These are phyloP conservation scores for Kurtzmaniella quercitrusa DNA, from an alignment of 1,139 yeast genomes.

Conservation along the genomic window DNA sequence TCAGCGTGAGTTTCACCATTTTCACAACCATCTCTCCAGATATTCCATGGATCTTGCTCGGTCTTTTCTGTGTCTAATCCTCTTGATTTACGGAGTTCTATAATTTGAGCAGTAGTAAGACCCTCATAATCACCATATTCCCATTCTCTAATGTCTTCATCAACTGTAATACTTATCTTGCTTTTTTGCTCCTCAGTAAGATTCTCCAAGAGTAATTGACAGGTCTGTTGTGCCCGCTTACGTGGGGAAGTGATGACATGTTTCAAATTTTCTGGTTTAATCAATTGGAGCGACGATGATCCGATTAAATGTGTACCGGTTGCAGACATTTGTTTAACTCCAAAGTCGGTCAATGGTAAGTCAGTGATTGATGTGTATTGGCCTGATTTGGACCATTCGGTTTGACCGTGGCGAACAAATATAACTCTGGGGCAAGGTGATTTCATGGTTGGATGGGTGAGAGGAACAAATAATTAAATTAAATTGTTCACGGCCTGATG, in stretches of 20 bases:
- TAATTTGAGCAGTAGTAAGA: conserved; percentile 61
- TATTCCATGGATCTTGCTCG: conserved; percentile 57
- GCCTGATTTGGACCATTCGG: conserved; percentile 93
- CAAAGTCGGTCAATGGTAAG: conserved; percentile 69
- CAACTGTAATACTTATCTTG: conserved; percentile 46
- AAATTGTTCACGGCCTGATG: not conserved
- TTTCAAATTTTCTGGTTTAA: conserved; percentile 61
- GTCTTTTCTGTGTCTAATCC: conserved; percentile 46
- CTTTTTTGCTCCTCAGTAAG: conserved; percentile 46
- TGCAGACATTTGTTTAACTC: conserved; percentile 67
- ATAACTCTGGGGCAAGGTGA: conserved; percentile 67
- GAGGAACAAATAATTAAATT: not conserved
- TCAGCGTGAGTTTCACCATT: conserved; percentile 71
- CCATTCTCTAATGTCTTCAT: conserved; percentile 84
- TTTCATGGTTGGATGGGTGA: conserved; percentile 12
- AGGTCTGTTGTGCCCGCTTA: conserved; percentile 71
- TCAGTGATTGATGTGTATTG: conserved; percentile 89
- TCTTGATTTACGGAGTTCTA: conserved; percentile 50
- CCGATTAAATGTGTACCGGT: conserved; percentile 76
- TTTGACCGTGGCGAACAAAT: conserved; percentile 84
- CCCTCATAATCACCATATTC: conserved; percentile 97
- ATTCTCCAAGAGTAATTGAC: conserved; percentile 48
- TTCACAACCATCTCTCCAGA: conserved; percentile 93
- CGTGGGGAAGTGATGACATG: conserved; percentile 78
- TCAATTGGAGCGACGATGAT: conserved; percentile 43